A percentile compares a stretch with the other conserved stretches of the same genome.
Conservation (phyloP, 1,139 yeast species). For the Taphrina sp. region DNA sequence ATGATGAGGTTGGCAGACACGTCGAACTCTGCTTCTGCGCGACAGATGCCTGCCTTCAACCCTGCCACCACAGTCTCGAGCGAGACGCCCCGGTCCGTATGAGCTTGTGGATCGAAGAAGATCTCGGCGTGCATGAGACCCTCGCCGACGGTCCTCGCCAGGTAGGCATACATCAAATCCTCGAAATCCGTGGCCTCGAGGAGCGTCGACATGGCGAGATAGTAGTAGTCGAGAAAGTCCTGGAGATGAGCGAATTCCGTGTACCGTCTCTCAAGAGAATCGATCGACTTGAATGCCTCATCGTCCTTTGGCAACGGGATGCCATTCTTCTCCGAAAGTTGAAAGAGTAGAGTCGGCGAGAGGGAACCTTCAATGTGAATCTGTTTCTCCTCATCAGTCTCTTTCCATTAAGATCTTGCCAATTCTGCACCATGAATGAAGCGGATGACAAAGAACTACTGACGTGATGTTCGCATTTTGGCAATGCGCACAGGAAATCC, state of each 20-base stretch:
- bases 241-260: constrained; percentile 61
- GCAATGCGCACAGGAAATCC: constrained; percentile 15
- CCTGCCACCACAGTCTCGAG: constrained; percentile 64
- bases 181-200: constrained; percentile 65
- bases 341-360: constrained; percentile 67
- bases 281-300: constrained; percentile 53
- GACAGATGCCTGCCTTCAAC: constrained; percentile 60
- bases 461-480: constrained; percentile 26
- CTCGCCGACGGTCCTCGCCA: constrained; percentile 58
- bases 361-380: constrained; percentile 77
- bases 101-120: constrained; percentile 83
- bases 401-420: no score
- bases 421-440: no score
- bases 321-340: constrained; percentile 58
- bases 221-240: constrained; percentile 73
- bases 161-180: constrained; percentile 73
- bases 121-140: constrained; percentile 65
- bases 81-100: constrained; percentile 62
- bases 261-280: constrained; percentile 59
- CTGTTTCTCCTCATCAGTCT: constrained; percentile 44
- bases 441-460: not conserved
- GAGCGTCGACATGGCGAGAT: constrained; percentile 73
- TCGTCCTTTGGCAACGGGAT: constrained; percentile 58
- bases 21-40: constrained; percentile 58
- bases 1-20: constrained; percentile 68